These are phyloP conservation scores for Aphanocladium album DNA, from an alignment of 2,329 filamentous ascomycete genomes.

Conservation along the genomic window DNA sequence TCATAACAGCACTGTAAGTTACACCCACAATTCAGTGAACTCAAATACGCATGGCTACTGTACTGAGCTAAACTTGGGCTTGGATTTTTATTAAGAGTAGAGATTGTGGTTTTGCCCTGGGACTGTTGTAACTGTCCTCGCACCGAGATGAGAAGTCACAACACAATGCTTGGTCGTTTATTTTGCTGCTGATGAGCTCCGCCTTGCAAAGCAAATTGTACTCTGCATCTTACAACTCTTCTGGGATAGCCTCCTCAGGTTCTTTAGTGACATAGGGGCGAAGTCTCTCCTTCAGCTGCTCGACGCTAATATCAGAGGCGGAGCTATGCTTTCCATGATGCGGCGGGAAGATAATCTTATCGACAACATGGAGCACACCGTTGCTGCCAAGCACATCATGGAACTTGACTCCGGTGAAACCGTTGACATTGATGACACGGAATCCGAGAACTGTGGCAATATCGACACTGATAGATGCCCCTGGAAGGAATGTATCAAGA, in stretches of 20 bases:
- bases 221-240: not conserved
- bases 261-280: conserved; percentile 7
- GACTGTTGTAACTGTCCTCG: no score
- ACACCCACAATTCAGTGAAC: no score
- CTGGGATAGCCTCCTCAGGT: not conserved
- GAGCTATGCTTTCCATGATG: conserved; percentile 32
- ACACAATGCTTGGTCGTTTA: no score
- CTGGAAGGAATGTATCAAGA: conserved; percentile 65
- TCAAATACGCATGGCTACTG: no score
- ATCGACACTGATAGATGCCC: conserved; percentile 64
- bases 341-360: conserved; percentile 71
- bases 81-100: no score
- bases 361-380: conserved; percentile 76
- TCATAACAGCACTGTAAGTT: no score
- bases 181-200: no score
- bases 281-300: conserved; percentile 23
- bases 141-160: no score
- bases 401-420: conserved; percentile 58
- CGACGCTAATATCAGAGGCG: conserved; percentile 13
- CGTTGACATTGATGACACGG: conserved; percentile 71
- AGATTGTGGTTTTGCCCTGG: no score
- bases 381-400: conserved; percentile 70
- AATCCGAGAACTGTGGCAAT: conserved; percentile 63
- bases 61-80: no score
- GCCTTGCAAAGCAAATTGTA: no score